A percentile compares a stretch with the other conserved stretches of the same genome.
phyloP scores from a whole-genome alignment of 345 rosid species.

The Eucalyptus grandis region DNA sequence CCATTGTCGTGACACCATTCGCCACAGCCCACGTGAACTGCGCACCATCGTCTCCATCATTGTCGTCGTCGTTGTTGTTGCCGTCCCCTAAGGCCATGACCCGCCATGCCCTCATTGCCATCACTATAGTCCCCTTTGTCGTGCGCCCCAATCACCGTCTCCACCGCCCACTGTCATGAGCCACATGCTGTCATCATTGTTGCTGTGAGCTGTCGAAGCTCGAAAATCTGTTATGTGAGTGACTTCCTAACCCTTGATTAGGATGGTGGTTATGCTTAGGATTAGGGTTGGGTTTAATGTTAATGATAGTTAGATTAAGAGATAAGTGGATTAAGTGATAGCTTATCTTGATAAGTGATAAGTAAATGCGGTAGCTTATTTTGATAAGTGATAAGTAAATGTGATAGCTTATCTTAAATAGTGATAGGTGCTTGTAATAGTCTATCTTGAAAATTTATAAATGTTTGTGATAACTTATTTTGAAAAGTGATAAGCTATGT shows the following conservation, averaged over 20 bases:
- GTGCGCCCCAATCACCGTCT: accelerated
- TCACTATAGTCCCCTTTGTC: accelerated
- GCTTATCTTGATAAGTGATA: too few species aligned
- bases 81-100: accelerated
- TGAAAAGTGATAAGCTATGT: too few species aligned
- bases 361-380: too few species aligned
- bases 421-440: too few species aligned
- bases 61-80: accelerated
- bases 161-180: accelerated
- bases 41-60: accelerated
- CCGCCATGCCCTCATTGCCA: accelerated
- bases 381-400: accelerated
- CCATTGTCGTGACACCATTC: accelerated
- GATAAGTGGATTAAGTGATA: too few species aligned
- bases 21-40: accelerated
- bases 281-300: too few species aligned
- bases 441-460: too few species aligned
- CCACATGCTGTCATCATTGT: accelerated
- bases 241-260: too few species aligned
- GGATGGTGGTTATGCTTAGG: too few species aligned
- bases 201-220: accelerated
- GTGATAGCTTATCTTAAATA: too few species aligned
- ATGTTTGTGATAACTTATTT: too few species aligned
- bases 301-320: too few species aligned
- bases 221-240: accelerated